Evolutionary conservation across 2,329 filamentous ascomycete genomes (phyloP).

Genomic region (Fusarium siculi): DNA sequence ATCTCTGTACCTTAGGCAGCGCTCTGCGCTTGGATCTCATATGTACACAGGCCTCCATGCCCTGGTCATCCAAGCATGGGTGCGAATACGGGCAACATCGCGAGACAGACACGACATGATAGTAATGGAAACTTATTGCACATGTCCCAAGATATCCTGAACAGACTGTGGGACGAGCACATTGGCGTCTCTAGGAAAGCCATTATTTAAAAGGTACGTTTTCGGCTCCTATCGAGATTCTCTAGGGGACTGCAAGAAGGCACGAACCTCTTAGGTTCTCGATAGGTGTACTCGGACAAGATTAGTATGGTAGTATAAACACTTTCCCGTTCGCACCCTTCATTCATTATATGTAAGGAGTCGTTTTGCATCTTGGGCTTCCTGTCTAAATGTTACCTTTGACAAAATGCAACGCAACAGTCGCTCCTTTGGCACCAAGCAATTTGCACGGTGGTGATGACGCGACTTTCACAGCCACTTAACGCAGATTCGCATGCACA

Average conservation of each 20-base stretch:
- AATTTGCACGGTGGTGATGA: slow-evolving; percentile 25
- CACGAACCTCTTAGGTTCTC: not conserved
- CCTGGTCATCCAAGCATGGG: slow-evolving; percentile 18
- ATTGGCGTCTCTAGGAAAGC: not conserved
- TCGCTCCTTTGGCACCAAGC: not conserved
- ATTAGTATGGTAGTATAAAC: not conserved
- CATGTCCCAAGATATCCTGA: not conserved
- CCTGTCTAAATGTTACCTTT: not conserved
- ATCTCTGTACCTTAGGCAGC: not conserved
- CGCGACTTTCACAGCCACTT: slow-evolving; percentile 33
- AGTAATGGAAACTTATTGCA: slow-evolving; percentile 8
- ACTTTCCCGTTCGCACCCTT: not conserved
- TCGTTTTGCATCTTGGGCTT: too few species aligned
- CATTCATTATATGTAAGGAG: not conserved
- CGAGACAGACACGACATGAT: slow-evolving; percentile 18
- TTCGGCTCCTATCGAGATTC: not conserved
- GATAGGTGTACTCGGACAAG: not conserved
- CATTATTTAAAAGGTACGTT: not conserved
- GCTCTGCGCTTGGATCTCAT: slow-evolving; percentile 26
- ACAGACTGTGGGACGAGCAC: slow-evolving; percentile 3
- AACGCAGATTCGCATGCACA: not conserved
- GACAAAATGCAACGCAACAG: not conserved
- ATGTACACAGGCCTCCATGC: slow-evolving; percentile 5
- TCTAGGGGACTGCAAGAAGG: not conserved
- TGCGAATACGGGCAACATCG: slow-evolving; percentile 38